These are phyloP conservation scores for Cryptococcus maquisensis DNA, from an alignment of 1,284 basidiomycete genomes.

Conservation along the genomic window DNA sequence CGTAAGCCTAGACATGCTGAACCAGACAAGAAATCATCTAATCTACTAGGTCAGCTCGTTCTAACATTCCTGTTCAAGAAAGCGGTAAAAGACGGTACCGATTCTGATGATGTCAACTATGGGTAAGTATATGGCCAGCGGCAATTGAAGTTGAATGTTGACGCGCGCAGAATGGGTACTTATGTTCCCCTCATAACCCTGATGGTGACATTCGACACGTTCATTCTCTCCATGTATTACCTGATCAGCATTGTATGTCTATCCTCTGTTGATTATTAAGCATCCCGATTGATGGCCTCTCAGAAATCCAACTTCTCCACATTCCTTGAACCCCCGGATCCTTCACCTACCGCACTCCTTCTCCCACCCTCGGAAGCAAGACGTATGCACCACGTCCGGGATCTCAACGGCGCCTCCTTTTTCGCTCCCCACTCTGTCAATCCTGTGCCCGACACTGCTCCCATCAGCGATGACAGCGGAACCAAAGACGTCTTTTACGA, in stretches of 20 bases:
- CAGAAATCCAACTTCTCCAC: constrained; percentile 6
- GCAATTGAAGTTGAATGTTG: not conserved
- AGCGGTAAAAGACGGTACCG: constrained; percentile 11
- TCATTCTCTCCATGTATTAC: constrained; percentile 15
- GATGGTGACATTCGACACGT: constrained; percentile 16
- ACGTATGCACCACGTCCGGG: constrained; percentile 18
- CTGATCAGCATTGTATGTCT: constrained; percentile 13
- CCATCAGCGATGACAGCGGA: not conserved
- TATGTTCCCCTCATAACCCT: constrained; percentile 15
- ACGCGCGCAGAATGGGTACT: constrained; percentile 6
- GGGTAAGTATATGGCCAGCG: constrained; percentile 14
- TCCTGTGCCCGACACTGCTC: not conserved
- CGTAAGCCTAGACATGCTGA: constrained; percentile 10
- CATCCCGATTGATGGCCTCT: no score
- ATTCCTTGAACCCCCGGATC: constrained; percentile 23
- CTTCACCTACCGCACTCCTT: constrained; percentile 24
- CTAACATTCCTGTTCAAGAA: constrained; percentile 15
- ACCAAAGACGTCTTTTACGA: not conserved
- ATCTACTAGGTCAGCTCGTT: constrained; percentile 12
- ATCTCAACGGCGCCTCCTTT: constrained; percentile 16
- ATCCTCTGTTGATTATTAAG: not conserved
- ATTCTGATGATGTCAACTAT: constrained; percentile 8
- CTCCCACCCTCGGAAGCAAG: constrained; percentile 16
- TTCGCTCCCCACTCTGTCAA: constrained; percentile 12
- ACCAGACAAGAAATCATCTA: no score